phyloP scores from a whole-genome alignment of 129 eudicot species.

The Pittosporum tobira region DNA sequence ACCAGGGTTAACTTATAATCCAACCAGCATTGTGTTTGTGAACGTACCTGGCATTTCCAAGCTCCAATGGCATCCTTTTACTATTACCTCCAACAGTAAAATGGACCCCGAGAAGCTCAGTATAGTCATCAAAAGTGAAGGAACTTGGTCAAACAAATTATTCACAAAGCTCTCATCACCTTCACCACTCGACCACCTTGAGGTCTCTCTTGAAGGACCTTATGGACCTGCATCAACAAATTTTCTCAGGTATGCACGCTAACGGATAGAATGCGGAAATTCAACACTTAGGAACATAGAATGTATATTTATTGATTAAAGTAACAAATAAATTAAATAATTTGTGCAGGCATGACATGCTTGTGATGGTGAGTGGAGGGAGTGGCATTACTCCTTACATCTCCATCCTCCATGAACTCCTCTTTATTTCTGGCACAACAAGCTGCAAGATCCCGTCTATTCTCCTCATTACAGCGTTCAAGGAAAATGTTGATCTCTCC shows the following conservation, averaged over 20 bases:
- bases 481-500: slow-evolving; percentile 37
- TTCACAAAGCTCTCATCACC: slow-evolving; percentile 35
- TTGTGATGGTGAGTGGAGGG: slow-evolving; percentile 69
- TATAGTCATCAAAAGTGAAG: slow-evolving; percentile 52
- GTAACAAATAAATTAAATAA: not conserved
- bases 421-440: slow-evolving; percentile 21
- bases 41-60: slow-evolving; percentile 51
- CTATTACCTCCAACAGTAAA: slow-evolving; percentile 44
- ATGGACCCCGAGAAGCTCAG: slow-evolving; percentile 55
- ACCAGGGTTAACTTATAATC: slow-evolving; percentile 40
- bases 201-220: slow-evolving; percentile 63
- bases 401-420: slow-evolving; percentile 54
- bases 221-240: slow-evolving; percentile 50
- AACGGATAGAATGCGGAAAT: not conserved
- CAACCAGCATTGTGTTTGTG: slow-evolving; percentile 51
- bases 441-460: slow-evolving; percentile 24
- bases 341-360: slow-evolving; percentile 39
- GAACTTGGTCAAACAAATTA: slow-evolving; percentile 50
- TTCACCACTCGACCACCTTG: slow-evolving; percentile 27
- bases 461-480: slow-evolving; percentile 39
- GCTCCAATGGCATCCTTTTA: slow-evolving; percentile 80
- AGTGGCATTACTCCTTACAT: slow-evolving; percentile 66
- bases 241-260: slow-evolving; percentile 32
- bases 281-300: not conserved
- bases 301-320: not conserved